Evolutionary conservation across 169 alveolate species (phyloP), one percentile per base, ranked within the genome.

Genomic region (Plasmodium vivax): DNA sequence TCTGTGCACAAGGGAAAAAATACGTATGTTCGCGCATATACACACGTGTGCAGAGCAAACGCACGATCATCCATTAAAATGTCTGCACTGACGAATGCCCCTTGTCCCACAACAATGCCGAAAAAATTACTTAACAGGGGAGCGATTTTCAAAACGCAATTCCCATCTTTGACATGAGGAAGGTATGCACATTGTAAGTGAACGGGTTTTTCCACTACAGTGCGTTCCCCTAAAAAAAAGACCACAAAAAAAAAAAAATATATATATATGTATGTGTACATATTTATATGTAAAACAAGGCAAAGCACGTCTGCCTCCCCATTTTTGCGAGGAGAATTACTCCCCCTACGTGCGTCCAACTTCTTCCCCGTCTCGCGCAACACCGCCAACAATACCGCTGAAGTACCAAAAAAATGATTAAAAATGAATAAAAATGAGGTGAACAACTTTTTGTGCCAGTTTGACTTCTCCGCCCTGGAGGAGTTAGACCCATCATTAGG

Each of bases 401-500:
- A 30, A 74, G 30, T 16, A 74, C 9, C 54, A 74, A 75, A 36
- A 87, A 88, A 73, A 92, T 92, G 95, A 92, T 72, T 51, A 92
- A 92, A 82, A 36, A 92, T 92, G 95, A 92, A 82, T 72, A 92
- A 92, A 82, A 36, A 71, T 72, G 95, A 92, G 7, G 75, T 58
- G 36, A 92, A 77, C 85, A 41, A 92, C 45, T 92, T 92, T 92
- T 92, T 92, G 43, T 92, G 95, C 96, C 97, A 92, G 68, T 97
- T 98, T 92, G 99, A 98, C 94, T 98, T 97, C 90, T 82, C 97
- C 34, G 98, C 98, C 23, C 96, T 98, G 75, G 99, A 98, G 87
- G 99, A 98, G 80, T 96, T 98, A 96, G 99, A 98, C 93, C 99
- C 99, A 43, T 95, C 98, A 43, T 96, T 98, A 47, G 96, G 98